Base-by-base conservation (phyloP, 2,329 filamentous ascomycete species). In the Scorias spongiosa region DNA sequence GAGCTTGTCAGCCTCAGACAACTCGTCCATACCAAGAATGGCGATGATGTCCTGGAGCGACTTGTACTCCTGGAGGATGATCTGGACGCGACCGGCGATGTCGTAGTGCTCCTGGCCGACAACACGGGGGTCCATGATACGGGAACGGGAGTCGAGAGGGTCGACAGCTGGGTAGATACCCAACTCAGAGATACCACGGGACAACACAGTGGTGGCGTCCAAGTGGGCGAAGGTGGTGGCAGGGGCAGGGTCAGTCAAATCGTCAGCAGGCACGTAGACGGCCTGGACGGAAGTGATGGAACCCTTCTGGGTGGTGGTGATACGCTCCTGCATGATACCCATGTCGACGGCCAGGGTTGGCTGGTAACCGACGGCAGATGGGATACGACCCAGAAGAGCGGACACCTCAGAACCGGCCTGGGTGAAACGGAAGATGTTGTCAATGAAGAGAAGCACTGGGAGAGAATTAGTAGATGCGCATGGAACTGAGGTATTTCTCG, bases 21-120 rank as follows among this genome's bases (percentile, higher is more conserved):
- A 74, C 70, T 98, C 91, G 71, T 98, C 91, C 91, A 98, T 96
- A 82, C 89, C 89, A 67, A 96, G 74, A 87, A 98, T 98, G 71
- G 91, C 91, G 77, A 63, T 63, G 81, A 98, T 98, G 76, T 98
- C 91, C 76, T 98, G 91, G 57, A 98, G 86, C 54, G 89, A 96
- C 84, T 96, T 96, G 84, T 98, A 98, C 78, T 96, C 91, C 75
- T 98, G 91, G 67, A 98, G 82, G 72, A 95, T 96, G 75, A 94
- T 87, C 78, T 98, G 91, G 64, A 98, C 91, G 61, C 81, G 81
- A 68, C 84, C 84, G 68, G 91, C 91, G 61, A 80, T 89, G 51
- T 87, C 68, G 81, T 98, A 98, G 79, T 98, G 91, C 51, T 98
- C 91, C 65, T 96, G 76, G 68, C 91, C 91, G 63, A 98, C 84